phyloP scores from a whole-genome alignment of 2,329 filamentous ascomycete species.

The Aspergillus fumigatiaffinis region DNA sequence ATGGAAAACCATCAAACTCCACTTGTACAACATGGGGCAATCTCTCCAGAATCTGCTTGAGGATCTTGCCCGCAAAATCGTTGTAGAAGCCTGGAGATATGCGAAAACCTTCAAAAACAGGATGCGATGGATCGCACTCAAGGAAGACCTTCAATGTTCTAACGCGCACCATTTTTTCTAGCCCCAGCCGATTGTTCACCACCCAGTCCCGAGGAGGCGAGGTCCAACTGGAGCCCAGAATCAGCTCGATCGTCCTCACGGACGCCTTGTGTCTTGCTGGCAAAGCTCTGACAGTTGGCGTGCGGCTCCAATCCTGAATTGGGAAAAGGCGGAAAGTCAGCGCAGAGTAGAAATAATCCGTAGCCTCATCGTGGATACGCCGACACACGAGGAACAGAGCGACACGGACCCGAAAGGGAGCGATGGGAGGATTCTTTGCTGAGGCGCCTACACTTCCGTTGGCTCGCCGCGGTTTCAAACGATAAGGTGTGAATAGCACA shows the following conservation, averaged over 20 bases:
- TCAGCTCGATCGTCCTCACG: constrained; percentile 53
- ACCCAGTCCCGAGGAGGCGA: constrained; percentile 54
- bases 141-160: constrained; percentile 54
- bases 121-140: constrained; percentile 52
- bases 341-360: constrained; percentile 48
- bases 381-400: constrained; percentile 39
- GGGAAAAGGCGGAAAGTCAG: constrained; percentile 54
- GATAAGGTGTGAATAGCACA: constrained; percentile 38
- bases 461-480: constrained; percentile 21
- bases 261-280: constrained; percentile 48
- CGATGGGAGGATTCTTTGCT: constrained; percentile 31
- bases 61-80: constrained; percentile 49
- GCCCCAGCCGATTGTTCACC: constrained; percentile 46
- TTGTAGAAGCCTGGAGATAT: constrained; percentile 56
- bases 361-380: constrained; percentile 49
- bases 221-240: constrained; percentile 58
- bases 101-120: constrained; percentile 55
- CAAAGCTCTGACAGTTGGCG: constrained; percentile 47
- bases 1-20: constrained; percentile 56
- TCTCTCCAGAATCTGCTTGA: constrained; percentile 48
- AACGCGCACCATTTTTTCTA: constrained; percentile 46
- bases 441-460: constrained; percentile 35
- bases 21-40: constrained; percentile 48
- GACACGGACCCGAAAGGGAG: constrained; percentile 33
- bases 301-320: constrained; percentile 46